Evolutionary conservation across 495 filamentous ascomycete species (phyloP), one percentile per base, ranked within the genome.

Genomic region (Hypoxylon fuscum): DNA sequence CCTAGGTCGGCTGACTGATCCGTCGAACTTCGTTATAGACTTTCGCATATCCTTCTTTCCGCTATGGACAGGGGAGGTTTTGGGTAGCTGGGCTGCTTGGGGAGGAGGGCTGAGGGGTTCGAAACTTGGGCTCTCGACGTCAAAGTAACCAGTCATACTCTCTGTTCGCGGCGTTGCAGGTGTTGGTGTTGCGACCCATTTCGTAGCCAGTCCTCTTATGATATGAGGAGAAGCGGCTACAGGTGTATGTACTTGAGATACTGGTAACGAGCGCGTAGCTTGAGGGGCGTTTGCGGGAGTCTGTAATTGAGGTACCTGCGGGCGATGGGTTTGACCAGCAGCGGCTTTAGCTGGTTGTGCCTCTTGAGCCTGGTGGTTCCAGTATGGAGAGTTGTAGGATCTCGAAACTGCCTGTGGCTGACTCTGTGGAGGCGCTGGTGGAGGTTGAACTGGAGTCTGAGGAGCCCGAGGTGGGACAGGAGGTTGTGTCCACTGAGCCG

Each of bases 31-130:
- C 62, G 50, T 52, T 53, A 34, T 49, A 53, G 35, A 42, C 52
- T 68, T 72, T 12, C 63, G 60, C 32, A 50, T 34, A 43, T 69
- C 60, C 35, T 72, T 68, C 48, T 61, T 76, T 12, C 68, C 72
- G 15, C 54, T 52, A 5, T 68, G 52, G 38, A 69, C 55, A 5
- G 66, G 64, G 6, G 64, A 64, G 2, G 38, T 44, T 20, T 68
- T 74, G 55, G 64, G 74, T 46, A 55, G 65, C 47, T 44, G 66
- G 10, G 71, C 74, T 47, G 72, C 65, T 31, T 72, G 76, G 32
- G 77, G 59, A 12, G 76, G 65, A 34, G 81, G 82, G 37, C 81
- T 84, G 2, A 81, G 65, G 0, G 77, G 77, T 46, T 85, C 82
- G 42, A 66, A 71, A 14, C 67, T 70, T 0, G 82, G 82, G 43